Percentiles rank a stretch among this genome's conserved stretches.
Evolutionary conservation across 1,139 yeast genomes (phyloP).

Genomic region (Protomyces arabidopsidicola): DNA sequence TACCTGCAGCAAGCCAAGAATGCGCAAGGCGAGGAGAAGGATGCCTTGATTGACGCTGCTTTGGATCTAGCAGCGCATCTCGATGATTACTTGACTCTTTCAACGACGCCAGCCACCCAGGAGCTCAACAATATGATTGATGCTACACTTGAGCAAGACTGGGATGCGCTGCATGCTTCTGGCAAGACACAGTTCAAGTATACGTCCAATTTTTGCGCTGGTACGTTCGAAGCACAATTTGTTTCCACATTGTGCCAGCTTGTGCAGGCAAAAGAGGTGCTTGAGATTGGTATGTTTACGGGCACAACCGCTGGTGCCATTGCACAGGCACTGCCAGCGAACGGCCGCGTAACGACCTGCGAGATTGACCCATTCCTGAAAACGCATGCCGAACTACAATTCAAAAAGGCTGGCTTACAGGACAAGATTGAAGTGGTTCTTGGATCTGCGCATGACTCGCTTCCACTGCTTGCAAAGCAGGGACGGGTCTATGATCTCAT

Average conservation of each 20-base stretch:
- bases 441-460: constrained; percentile 24
- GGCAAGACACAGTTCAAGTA: constrained; percentile 25
- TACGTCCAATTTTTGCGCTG: constrained; percentile 27
- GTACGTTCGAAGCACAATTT: constrained; percentile 26
- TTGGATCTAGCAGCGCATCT: constrained; percentile 10
- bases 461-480: constrained; percentile 17
- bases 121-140: constrained; percentile 18
- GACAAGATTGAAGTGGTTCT: constrained; percentile 21
- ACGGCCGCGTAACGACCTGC: constrained; percentile 23
- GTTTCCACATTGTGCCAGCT: constrained; percentile 23
- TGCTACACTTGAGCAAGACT: constrained; percentile 20
- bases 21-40: constrained; percentile 23
- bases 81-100: constrained; percentile 22
- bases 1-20: constrained; percentile 15
- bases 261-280: constrained; percentile 16
- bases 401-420: constrained; percentile 20
- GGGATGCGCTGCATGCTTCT: constrained; percentile 17
- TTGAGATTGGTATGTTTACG: constrained; percentile 27
- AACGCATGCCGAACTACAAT: constrained; percentile 8
- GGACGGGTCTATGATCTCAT: constrained; percentile 21
- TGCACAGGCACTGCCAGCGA: constrained; percentile 19
- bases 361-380: constrained; percentile 25
- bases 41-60: constrained; percentile 17
- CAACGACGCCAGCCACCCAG: constrained; percentile 17
- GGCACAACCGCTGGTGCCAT: constrained; percentile 26